Percentiles rank a stretch among this genome's conserved stretches.
phyloP scores from a whole-genome alignment of 2,329 filamentous ascomycete genomes.

The Massarina eburnea region DNA sequence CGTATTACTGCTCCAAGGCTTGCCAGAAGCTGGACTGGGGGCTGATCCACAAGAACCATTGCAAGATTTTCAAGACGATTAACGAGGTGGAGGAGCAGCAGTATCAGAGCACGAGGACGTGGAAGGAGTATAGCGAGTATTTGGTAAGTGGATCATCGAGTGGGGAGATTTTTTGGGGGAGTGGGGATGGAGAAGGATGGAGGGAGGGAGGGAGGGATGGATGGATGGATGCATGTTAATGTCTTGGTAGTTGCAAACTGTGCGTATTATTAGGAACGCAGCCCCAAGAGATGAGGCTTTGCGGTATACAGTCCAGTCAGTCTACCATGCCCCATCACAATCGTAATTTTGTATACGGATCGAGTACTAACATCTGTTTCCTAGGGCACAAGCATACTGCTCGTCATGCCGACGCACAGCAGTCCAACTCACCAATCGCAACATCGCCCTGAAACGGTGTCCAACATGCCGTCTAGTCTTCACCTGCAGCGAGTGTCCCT shows the following conservation, averaged over 20 bases:
- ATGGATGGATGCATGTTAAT: too few relatives aligned
- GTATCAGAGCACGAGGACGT: constrained; percentile 14
- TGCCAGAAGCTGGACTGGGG: constrained; percentile 24
- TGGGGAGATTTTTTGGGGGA: background rate
- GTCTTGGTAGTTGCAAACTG: constrained; percentile 10
- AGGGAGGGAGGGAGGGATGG: background rate
- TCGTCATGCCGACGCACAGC: constrained; percentile 14
- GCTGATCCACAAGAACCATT: constrained; percentile 19
- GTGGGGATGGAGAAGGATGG: background rate
- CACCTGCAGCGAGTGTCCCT: constrained; percentile 13
- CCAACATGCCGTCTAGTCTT: constrained; percentile 14
- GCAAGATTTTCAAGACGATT: constrained; percentile 16
- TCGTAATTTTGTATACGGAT: too few relatives aligned
- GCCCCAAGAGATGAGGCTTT: constrained; percentile 10
- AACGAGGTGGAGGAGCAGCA: constrained; percentile 17
- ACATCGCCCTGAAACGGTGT: constrained; percentile 13
- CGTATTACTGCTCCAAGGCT: constrained; percentile 19
- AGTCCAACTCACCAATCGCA: constrained; percentile 14
- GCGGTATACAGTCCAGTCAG: constrained; percentile 19
- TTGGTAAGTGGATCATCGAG: constrained; percentile 7
- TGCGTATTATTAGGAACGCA: constrained; percentile 13
- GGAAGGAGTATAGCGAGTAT: constrained; percentile 14
- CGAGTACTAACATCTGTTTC: too few relatives aligned
- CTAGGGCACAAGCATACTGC: constrained; percentile 22
- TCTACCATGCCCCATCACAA: too few relatives aligned